Base-by-base conservation (phyloP, 495 filamentous ascomycete species). In the Massariosphaeria phaeospora region DNA sequence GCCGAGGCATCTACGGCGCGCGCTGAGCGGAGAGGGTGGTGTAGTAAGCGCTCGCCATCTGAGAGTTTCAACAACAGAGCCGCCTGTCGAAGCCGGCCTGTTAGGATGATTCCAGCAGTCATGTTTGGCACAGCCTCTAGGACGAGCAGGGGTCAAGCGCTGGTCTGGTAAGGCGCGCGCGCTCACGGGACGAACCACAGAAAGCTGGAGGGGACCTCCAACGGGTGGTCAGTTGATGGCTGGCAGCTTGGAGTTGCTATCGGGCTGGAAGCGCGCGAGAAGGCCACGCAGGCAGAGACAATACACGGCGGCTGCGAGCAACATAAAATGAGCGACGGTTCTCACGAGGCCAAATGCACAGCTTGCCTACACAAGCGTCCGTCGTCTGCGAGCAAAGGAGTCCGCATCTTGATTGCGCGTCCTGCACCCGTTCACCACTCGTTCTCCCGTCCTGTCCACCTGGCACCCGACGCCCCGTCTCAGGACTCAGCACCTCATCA, bases 261-360 rank as follows among this genome's bases (percentile, higher is more conserved):
- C 30, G 36, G 25, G 55, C n/a, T 46, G 61, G 61, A 57, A 57
- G 56, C 61, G 61, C 61, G 61, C 61, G 61, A 61, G 56, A 52
- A 57, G 45, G 27, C 3, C 15, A 27, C n/a, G 49, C 48, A 45
- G 21, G 29, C 38, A 48, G 25, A 48, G 40, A 45, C 13, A 42
- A 54, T 53, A 55, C 42, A 47, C 48, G 54, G 61, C 61, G 61
- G 56, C 36, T 64, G 52, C 41, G 54, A 15, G 43, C 55, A 56
- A 31, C 48, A 63, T 63, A 63, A 59, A 63, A 41, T 49, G 47
- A 1, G 29, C 23, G 27, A 38, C 9, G 17, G 54, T 45, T 45
- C 46, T 55, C 57, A 46, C 53, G 40, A 51, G 49, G 34, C 12
- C 52, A 40, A 15, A 29, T 46, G 27, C 17, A 23, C 31, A 8